Evolutionary conservation across 257 asterid genomes (phyloP).

Genomic region (Solanum boliviense): DNA sequence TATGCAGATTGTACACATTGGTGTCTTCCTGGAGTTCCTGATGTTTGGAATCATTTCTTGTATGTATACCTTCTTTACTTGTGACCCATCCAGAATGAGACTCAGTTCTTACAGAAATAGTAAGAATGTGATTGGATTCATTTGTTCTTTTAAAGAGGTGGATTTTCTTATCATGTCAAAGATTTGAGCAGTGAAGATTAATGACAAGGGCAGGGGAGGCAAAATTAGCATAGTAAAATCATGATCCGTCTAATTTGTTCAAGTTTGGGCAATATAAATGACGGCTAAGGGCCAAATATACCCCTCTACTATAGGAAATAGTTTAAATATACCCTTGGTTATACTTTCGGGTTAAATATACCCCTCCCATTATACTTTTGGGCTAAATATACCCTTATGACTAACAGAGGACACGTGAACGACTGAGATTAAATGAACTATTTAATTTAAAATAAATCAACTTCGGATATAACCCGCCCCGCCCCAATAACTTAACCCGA

Average conservation of each 20-base stretch:
- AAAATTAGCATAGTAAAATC: not conserved
- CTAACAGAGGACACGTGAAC: too few relatives aligned
- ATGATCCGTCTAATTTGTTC: not conserved
- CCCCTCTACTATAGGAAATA: too few relatives aligned
- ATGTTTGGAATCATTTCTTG: constrained; percentile 61
- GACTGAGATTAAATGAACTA: too few relatives aligned
- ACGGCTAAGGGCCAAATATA: not conserved
- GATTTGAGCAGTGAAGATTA: not conserved
- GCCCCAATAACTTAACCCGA: too few relatives aligned
- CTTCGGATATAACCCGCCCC: too few relatives aligned
- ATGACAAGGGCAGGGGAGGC: not conserved
- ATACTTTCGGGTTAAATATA: too few relatives aligned
- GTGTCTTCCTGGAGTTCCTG: constrained; percentile 86
- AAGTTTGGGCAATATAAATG: not conserved
- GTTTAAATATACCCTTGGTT: too few relatives aligned
- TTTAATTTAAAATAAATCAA: too few relatives aligned
- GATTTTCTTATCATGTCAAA: not conserved
- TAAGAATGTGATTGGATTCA: not conserved
- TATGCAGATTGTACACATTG: constrained; percentile 59
- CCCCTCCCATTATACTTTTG: too few relatives aligned
- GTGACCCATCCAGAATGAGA: not conserved
- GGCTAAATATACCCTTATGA: too few relatives aligned
- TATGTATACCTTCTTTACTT: constrained; percentile 32
- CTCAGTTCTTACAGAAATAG: not conserved
- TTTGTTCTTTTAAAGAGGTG: not conserved